Percentiles rank a stretch among this genome's conserved stretches.
Conservation (phyloP, 1,284 basidiomycete genomes). For the Cystobasidium slooffiae region DNA sequence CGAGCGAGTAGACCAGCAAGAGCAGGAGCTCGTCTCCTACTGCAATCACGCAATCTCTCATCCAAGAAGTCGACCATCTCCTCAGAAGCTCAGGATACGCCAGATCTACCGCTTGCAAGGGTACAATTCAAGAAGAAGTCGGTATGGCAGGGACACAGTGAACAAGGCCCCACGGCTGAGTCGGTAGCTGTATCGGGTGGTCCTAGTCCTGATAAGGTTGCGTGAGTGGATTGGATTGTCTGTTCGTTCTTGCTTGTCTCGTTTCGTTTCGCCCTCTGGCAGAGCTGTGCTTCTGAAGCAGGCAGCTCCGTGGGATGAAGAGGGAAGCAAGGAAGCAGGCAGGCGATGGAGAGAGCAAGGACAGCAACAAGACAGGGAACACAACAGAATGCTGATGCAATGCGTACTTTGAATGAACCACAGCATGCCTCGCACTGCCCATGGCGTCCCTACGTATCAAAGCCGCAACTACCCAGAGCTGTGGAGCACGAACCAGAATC, state of each 20-base stretch:
- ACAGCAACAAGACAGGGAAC: neutral
- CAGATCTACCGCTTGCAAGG: conserved; percentile 16
- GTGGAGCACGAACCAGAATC: conserved; percentile 44
- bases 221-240: conserved; percentile 19
- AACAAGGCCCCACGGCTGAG: conserved; percentile 26
- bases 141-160: neutral
- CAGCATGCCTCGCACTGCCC: conserved; percentile 46
- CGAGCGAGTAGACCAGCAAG: conserved; percentile 15
- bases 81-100: neutral
- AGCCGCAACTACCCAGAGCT: conserved; percentile 27
- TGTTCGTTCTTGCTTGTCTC: neutral
- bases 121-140: conserved; percentile 21
- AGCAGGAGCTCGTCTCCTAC: neutral
- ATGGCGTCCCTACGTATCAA: conserved; percentile 40
- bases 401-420: neutral
- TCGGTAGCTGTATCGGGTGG: conserved; percentile 31
- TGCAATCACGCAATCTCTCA: neutral
- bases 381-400: neutral
- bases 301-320: neutral
- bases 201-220: conserved; percentile 32
- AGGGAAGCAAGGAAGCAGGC: neutral
- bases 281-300: neutral
- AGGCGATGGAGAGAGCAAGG: neutral
- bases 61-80: neutral
- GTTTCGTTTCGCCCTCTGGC: neutral